phyloP scores from a whole-genome alignment of 192 early-diverging fungal species.

The Dissophora ornata region DNA sequence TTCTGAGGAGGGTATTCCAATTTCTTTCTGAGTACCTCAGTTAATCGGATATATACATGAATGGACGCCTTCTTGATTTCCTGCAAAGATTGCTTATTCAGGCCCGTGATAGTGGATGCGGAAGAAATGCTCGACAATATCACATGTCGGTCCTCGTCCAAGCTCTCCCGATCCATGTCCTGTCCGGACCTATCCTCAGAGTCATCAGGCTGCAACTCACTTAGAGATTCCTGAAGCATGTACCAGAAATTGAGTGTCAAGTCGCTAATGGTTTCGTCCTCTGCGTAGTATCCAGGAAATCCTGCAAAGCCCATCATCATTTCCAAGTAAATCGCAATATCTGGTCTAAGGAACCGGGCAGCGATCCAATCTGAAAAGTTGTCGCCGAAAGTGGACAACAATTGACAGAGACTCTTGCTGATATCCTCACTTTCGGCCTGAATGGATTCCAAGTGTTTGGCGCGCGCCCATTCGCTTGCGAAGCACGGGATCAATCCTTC shows the following conservation, averaged over 20 bases:
- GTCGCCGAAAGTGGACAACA: conserved; percentile 69
- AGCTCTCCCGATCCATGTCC: background rate
- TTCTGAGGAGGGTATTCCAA: conserved; percentile 64
- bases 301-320: conserved; percentile 74
- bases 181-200: conserved; percentile 21
- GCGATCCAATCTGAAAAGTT: conserved; percentile 66
- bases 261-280: conserved; percentile 77
- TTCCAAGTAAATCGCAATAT: conserved; percentile 57
- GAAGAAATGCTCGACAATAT: conserved; percentile 34
- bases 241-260: conserved; percentile 81
- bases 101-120: conserved; percentile 29
- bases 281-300: conserved; percentile 75
- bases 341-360: conserved; percentile 52
- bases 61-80: conserved; percentile 56
- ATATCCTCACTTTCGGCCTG: conserved; percentile 64
- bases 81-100: conserved; percentile 34
- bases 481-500: conserved; percentile 60
- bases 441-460: conserved; percentile 55
- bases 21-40: conserved; percentile 66
- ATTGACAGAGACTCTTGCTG: conserved; percentile 56
- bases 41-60: conserved; percentile 62
- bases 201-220: conserved; percentile 57
- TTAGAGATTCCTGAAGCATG: conserved; percentile 74
- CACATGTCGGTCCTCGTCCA: conserved; percentile 23
- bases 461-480: conserved; percentile 59